Evolutionary conservation across 495 filamentous ascomycete genomes (phyloP), one percentile per base, ranked within the genome.

Genomic region (Aspergillus sclerotiicarbonarius): DNA sequence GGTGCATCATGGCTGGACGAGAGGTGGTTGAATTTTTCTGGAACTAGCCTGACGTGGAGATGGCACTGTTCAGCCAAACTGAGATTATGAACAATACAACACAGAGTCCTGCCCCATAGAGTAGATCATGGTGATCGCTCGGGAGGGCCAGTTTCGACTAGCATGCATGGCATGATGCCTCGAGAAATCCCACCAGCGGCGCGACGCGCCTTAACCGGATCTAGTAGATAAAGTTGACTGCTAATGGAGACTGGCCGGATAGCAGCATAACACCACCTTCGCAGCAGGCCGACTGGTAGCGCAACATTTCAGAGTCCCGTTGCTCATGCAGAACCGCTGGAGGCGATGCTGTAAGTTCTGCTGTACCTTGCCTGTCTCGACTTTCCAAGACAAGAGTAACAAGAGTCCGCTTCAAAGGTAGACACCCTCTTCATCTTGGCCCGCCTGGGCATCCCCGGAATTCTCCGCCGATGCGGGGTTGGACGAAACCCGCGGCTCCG

Each of bases 351-450:
- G 13, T 6, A 41, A n/a, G 13, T 41, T 15, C 13, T 12, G 13
- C 8, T 15, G 37, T 13, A 6, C 37, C 37, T 41, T 41, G 37
- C 49, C 9, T 21, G 18, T 52, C 16, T 15, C n/a, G 19, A 52
- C 0, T 6, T 13, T 18, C n/a, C 29, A 32, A 9, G 15, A 10
- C 8, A 53, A 18, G 20, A n/a, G 51, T 19, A 18, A 2, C 56
- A 20, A 35, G 18, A 54, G 10, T 41, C 33, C 8, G 20, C 19
- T 46, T 81, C 69, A 91, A 53, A 91, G 71, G 71, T 89, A 84
- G 64, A 91, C 76, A 9, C 88, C 87, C 16, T 80, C 82, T 39
- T 85, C 79, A 7, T 79, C 78, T 29, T 80, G 80, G 16, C 80
- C 76, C 32, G 58, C 56, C 46, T 59, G 54, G 3, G 41, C 7